Base-by-base conservation (phyloP, 2,329 filamentous ascomycete genomes). In the Drechslerella coelobrocha region DNA sequence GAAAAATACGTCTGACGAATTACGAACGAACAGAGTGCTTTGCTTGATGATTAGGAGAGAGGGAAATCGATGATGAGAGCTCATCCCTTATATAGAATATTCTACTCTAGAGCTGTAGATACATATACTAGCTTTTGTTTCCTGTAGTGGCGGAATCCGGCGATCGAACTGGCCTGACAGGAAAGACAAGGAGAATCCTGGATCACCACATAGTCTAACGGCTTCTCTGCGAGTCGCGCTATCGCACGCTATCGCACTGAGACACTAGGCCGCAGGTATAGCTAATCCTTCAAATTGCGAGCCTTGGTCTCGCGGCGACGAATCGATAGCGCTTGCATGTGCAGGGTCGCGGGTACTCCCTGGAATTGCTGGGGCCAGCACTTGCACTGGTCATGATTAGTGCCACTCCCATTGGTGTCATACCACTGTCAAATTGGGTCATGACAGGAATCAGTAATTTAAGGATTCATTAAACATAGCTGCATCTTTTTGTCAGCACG, bases 231-330 rank as follows among this genome's bases (percentile, higher is more conserved):
- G 17, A 14, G 34, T 39, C 34, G 34, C 34, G 34, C 12, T n/a
- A 14, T 10, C 34, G 34, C 34, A 14, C 12, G 34, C 4, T 39
- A 39, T 10, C 34, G 12, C 17, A 10, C 41, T 45, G 41, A 45
- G 19, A 45, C 41, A 45, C n/a, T 41, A 23, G n/a, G 17, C 41
- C 14, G 14, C 17, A 45, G n/a, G 19, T 21, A 23, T 14, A 17
- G n/a, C 41, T 8, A 45, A 45, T 45, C 41, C 41, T 45, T 45
- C 19, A n/a, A 39, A 45, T 9, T 45, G 5, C 41, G 17, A 45
- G 41, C 41, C 34, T 45, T 45, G 17, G 41, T 17, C 17, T 21
- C 5, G 19, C 8, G 41, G n/a, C 41, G 41, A 45, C n/a, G n/a
- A n/a, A n/a, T n/a, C 17, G 19, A 45, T 23, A 23, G 41, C 41